A percentile compares a stretch with the other conserved stretches of the same genome.
These are phyloP conservation scores for Venturia asperata DNA, from an alignment of 2,329 filamentous ascomycete genomes.

Conservation along the genomic window DNA sequence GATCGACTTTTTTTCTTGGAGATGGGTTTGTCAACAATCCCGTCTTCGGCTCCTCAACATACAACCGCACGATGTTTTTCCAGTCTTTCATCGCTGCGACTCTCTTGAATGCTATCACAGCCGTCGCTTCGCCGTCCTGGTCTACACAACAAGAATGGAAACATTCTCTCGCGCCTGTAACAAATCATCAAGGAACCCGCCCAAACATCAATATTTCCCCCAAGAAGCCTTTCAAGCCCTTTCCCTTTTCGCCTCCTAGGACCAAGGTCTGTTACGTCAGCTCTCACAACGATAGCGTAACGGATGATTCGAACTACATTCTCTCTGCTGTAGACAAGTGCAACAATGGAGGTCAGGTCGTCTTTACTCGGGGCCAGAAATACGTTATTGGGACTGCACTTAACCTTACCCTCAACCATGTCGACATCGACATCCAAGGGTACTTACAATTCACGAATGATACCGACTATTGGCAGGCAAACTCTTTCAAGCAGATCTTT, in stretches of 20 bases:
- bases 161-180: not conserved
- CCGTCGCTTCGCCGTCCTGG: not conserved
- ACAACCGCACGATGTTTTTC: not conserved
- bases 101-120: not conserved
- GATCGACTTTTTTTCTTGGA: not conserved
- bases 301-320: constrained; percentile 47
- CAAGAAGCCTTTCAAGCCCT: constrained; percentile 22
- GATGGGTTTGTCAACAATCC: not conserved
- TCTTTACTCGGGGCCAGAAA: constrained; percentile 48
- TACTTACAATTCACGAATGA: constrained; percentile 58
- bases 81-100: not conserved
- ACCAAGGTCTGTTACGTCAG: constrained; percentile 35
- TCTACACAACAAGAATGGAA: not conserved
- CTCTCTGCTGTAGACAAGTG: constrained; percentile 50
- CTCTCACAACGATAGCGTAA: constrained; percentile 33
- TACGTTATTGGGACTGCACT: constrained; percentile 59
- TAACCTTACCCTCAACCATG: constrained; percentile 52
- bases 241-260: constrained; percentile 31
- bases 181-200: not conserved
- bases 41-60: not conserved
- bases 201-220: not conserved
- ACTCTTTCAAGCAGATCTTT: constrained; percentile 57
- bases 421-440: constrained; percentile 57
- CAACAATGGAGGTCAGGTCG: constrained; percentile 56
- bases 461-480: constrained; percentile 60